These are phyloP conservation scores for Tilletia indica DNA, from an alignment of 1,284 basidiomycete genomes.

Conservation along the genomic window DNA sequence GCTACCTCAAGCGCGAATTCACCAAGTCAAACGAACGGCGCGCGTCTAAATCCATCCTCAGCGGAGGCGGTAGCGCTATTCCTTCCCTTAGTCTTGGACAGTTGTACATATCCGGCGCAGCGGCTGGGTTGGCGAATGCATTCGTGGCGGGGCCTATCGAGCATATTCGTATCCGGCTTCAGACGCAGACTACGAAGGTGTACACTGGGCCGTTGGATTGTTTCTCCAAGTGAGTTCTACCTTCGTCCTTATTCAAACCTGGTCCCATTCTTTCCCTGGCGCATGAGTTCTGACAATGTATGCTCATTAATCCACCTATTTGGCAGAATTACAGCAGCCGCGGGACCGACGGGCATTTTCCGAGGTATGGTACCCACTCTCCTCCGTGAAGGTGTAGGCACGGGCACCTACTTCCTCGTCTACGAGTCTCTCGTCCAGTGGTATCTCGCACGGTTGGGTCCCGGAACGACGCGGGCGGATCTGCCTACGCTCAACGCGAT, in stretches of 20 bases:
- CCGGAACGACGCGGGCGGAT: slow-evolving; percentile 30
- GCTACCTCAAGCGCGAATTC: slow-evolving; percentile 84
- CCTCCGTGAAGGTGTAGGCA: slow-evolving; percentile 68
- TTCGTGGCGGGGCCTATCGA: slow-evolving; percentile 93
- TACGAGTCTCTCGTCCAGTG: slow-evolving; percentile 90
- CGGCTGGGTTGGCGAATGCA: slow-evolving; percentile 85
- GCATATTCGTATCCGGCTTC: slow-evolving; percentile 86
- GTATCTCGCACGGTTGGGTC: slow-evolving; percentile 61
- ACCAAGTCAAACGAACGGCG: slow-evolving; percentile 51
- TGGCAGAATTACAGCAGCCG: slow-evolving; percentile 22
- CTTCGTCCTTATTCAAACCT: neutral
- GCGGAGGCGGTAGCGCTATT: too few relatives aligned
- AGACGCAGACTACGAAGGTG: slow-evolving; percentile 48
- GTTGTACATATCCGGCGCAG: slow-evolving; percentile 73
- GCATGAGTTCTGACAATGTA: neutral
- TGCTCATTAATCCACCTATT: neutral
- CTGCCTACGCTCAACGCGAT: slow-evolving; percentile 42
- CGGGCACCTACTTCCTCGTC: slow-evolving; percentile 67
- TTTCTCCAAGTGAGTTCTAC: slow-evolving; percentile 23
- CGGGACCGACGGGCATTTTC: slow-evolving; percentile 79
- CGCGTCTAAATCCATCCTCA: slow-evolving; percentile 19
- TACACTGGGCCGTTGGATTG: slow-evolving; percentile 57
- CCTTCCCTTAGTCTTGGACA: slow-evolving; percentile 62
- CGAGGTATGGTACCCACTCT: slow-evolving; percentile 91
- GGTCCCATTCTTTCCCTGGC: too few relatives aligned